Evolutionary conservation across 2,329 filamentous ascomycete genomes (phyloP).

Genomic region (Coniochaeta sp.): DNA sequence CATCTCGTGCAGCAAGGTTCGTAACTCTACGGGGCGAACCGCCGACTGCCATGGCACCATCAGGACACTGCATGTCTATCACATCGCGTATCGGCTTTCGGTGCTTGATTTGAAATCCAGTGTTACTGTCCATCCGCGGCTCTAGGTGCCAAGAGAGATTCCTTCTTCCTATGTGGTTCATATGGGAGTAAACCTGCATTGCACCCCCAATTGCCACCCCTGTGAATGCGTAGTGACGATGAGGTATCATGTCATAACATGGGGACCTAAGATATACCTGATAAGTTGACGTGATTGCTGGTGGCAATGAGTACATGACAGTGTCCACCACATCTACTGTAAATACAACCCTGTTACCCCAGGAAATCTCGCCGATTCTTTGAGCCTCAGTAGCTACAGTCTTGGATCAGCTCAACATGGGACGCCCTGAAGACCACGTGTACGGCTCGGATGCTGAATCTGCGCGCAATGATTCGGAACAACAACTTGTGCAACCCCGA

Average conservation of each 20-base stretch:
- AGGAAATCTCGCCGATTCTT: not conserved
- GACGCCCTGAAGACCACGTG: not conserved
- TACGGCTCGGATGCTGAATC: not conserved
- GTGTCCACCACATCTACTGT: not conserved
- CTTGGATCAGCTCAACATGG: constrained; percentile 36
- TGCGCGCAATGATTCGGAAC: constrained; percentile 3
- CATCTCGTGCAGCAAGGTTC: not conserved
- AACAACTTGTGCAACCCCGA: constrained; percentile 10
- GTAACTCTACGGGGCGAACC: too few species aligned
- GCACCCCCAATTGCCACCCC: not conserved
- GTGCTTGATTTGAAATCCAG: not conserved
- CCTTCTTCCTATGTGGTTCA: not conserved
- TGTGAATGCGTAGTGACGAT: not conserved
- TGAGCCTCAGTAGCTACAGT: not conserved
- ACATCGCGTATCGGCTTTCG: not conserved
- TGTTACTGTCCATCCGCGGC: not conserved
- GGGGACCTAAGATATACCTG: not conserved
- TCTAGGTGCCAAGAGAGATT: not conserved
- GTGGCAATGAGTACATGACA: not conserved
- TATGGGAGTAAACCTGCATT: too few species aligned
- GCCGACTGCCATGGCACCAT: not conserved
- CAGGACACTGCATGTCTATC: not conserved
- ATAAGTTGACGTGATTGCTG: not conserved
- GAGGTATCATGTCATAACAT: not conserved
- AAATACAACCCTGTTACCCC: not conserved